Base-by-base conservation (phyloP, 495 filamentous ascomycete species). In the Neurospora sp. region DNA sequence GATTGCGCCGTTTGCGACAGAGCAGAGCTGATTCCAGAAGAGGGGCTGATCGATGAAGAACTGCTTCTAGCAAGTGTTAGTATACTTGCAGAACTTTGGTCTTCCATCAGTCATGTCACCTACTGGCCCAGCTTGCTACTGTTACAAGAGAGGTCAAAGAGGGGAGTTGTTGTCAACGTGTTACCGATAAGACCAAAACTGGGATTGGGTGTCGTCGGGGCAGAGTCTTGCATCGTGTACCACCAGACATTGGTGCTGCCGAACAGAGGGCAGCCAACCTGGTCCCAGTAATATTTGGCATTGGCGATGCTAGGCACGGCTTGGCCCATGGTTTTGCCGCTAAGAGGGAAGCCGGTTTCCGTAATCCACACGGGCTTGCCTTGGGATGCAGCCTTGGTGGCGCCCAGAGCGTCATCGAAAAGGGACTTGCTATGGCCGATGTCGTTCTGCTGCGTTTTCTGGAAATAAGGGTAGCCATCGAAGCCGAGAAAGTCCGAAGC, bases 341-440 rank as follows among this genome's bases (percentile, higher is more conserved):
- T 88, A 35, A 92, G 89, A 72, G 94, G 94, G 87, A 91, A 95
- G 74, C 94, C 94, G 37, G 93, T 96, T 87, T 97, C 94, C 31
- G 93, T 97, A 74, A 97, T 86, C 91, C 94, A 94, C 77, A 97
- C 88, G 16, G 87, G 84, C 87, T 94, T 95, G 73, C 85, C 87
- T 27, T 83, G 82, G 70, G 87, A 88, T 44, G 83, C 89, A 37
- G 79, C 79, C 75, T 87, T 82, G 72, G 92, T 93, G 44, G 82
- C 83, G 35, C 81, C 76, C 14, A 91, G 83, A 35, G 91, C 88
- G 37, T 87, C 88, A 39, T 88, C 79, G 84, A 94, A 94, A 70
- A 92, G 84, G 10, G 71, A 65, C 75, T 87, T 88, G 79, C 84
- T 89, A 75, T 88, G 84, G 12, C 79, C 80, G 77, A 94, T 92